A percentile compares a stretch with the other conserved stretches of the same genome.
These are phyloP conservation scores for Neofusicoccum umdonicola DNA, from an alignment of 2,329 filamentous ascomycete genomes.

Conservation along the genomic window DNA sequence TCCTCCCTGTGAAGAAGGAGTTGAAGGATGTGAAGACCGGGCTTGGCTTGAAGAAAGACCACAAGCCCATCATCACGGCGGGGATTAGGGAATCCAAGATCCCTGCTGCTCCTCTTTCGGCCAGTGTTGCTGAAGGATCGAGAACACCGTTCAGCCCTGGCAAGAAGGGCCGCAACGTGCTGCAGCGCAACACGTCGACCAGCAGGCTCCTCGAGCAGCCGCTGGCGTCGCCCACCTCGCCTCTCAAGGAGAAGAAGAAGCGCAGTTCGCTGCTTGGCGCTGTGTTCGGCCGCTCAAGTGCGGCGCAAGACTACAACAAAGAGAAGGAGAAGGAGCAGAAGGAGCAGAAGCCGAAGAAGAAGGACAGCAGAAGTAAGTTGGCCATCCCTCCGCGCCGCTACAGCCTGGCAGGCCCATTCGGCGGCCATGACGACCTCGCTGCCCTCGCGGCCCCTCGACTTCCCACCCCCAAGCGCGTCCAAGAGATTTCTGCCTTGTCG, in stretches of 20 bases:
- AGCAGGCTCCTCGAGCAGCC: not conserved
- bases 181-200: not conserved
- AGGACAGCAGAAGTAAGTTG: slow-evolving; percentile 10
- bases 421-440: not conserved
- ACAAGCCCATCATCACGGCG: not conserved
- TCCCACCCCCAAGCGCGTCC: not conserved
- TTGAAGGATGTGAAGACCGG: not conserved
- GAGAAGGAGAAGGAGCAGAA: slow-evolving; percentile 1
- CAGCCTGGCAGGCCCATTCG: slow-evolving; percentile 7
- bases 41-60: not conserved
- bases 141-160: not conserved
- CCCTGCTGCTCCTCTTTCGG: not conserved
- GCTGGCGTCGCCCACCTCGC: not conserved
- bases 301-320: not conserved
- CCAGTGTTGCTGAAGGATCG: not conserved
- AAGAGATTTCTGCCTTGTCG: not conserved
- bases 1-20: not conserved
- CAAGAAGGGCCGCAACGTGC: slow-evolving; percentile 5
- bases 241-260: slow-evolving; percentile 4
- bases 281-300: slow-evolving; percentile 1
- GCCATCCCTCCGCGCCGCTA: slow-evolving; percentile 1
- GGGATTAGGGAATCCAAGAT: not conserved
- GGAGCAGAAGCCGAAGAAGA: slow-evolving; percentile 9
- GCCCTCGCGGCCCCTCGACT: not conserved
- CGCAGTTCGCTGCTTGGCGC: not conserved